Conservation (phyloP, 371 early-diverging fungal genomes). For the Amoeboaphelidium protococcarum region DNA sequence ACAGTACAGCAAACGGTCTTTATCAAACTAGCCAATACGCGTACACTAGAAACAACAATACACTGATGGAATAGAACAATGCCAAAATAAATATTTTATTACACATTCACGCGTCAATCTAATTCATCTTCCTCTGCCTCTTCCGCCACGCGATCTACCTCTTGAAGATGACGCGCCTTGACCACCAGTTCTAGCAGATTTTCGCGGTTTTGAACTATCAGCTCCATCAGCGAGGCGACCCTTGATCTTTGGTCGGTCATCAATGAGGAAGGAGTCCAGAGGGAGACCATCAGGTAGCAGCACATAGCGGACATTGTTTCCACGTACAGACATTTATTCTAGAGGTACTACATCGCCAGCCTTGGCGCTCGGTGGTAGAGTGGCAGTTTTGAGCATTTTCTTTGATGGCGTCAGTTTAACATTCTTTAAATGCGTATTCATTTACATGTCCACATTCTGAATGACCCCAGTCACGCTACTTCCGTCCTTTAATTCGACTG, state of each 20-base stretch:
- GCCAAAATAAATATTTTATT: too few species aligned
- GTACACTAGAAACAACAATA: too few species aligned
- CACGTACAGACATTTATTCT: constrained; percentile 74
- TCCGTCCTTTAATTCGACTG: constrained; percentile 85
- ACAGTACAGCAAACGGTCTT: too few species aligned
- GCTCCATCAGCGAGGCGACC: constrained; percentile 1
- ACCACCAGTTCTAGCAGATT: not conserved
- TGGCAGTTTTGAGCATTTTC: too few species aligned
- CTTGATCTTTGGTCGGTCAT: constrained; percentile 79
- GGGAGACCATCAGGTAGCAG: constrained; percentile 84
- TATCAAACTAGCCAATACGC: too few species aligned
- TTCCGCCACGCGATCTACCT: not conserved
- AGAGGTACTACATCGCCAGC: constrained; percentile 65
- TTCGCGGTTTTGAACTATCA: not conserved
- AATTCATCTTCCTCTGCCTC: not conserved
- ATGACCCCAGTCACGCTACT: constrained; percentile 76
- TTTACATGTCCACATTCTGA: constrained; percentile 82
- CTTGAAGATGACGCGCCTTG: too few species aligned
- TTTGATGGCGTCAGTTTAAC: constrained; percentile 97
- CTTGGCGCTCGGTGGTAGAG: too few species aligned
- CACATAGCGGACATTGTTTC: constrained; percentile 79
- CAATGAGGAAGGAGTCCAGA: constrained; percentile 78
- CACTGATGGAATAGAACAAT: too few species aligned
- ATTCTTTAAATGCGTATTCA: constrained; percentile 93
- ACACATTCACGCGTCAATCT: too few species aligned